These are phyloP conservation scores for Phlyctochytrium planicorne DNA, from an alignment of 192 early-diverging fungal species.

Conservation along the genomic window DNA sequence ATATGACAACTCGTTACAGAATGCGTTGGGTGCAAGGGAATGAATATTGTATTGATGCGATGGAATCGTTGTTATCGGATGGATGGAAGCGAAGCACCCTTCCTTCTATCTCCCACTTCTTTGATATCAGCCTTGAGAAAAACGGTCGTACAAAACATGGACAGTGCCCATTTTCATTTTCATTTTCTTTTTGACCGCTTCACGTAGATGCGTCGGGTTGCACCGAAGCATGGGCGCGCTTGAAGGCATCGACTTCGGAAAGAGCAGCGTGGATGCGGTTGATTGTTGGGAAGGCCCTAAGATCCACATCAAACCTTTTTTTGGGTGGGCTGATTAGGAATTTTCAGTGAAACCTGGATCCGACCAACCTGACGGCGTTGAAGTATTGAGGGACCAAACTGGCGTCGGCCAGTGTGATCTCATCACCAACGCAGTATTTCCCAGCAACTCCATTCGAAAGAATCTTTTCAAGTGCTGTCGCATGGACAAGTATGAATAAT, in stretches of 20 bases:
- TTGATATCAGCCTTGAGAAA: too few species aligned
- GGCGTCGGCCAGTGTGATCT: constrained; percentile 82
- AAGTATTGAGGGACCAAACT: constrained; percentile 74
- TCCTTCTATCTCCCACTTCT: too few species aligned
- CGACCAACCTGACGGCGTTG: constrained; percentile 66
- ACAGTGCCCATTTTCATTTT: too few species aligned
- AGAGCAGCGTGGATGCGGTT: constrained; percentile 56
- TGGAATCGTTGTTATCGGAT: too few species aligned
- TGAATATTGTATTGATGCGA: too few species aligned
- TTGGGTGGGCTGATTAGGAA: not conserved
- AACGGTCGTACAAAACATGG: too few species aligned
- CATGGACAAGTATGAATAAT: not conserved
- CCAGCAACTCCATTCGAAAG: constrained; percentile 61
- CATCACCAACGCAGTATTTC: constrained; percentile 75
- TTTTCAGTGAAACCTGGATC: not conserved
- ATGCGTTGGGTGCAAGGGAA: too few species aligned
- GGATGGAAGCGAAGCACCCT: too few species aligned
- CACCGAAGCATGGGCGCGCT: constrained; percentile 27
- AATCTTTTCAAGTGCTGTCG: constrained; percentile 58
- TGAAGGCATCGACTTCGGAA: constrained; percentile 64
- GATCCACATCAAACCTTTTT: constrained; percentile 64
- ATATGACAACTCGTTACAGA: too few species aligned
- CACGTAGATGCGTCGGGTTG: constrained; percentile 48
- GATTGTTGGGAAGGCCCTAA: constrained; percentile 70
- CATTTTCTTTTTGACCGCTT: too few species aligned